Base-by-base conservation (phyloP, 2,329 filamentous ascomycete genomes). In the Colletotrichum eremochloae region DNA sequence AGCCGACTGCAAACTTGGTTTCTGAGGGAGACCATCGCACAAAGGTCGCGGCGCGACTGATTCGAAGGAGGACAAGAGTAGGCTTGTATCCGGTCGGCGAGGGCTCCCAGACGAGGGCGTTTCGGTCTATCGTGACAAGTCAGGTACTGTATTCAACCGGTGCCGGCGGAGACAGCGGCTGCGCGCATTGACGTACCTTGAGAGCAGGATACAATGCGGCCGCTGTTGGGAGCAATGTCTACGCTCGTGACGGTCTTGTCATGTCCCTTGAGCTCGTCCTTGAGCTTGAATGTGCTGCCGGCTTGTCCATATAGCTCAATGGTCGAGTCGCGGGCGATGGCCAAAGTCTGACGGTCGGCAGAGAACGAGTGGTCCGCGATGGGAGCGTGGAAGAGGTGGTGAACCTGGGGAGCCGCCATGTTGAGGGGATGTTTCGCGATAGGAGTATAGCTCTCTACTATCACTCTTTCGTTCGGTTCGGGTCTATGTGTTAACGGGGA, bases 281-380 rank as follows among this genome's bases (percentile, higher is more conserved):
- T 92, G 76, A 98, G 87, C 81, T 91, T 91, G 84, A 95, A 98
- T 75, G 91, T 89, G 79, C 86, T 90, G 80, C 93, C 94, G 68
- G 88, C 88, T 77, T 87, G 89, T 78, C 89, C 86, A 82, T 98
- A 98, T 53, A 99, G 91, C 86, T 98, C 95, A 79, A 99, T 92
- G 76, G 91, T 90, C 80, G 92, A 95, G 81, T 98, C 96, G 78
- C 94, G 93, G 75, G 96, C 94, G 70, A 99, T 95, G 70, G 96
- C 96, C 70, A 99, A 89, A 38, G 93, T 95, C 82, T 91, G 87
- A 81, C 92, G 94, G 85, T 99, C 96, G 74, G 94, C 91, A 75
- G 95, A 97, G 90, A 99, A 99, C 70, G 96, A 98, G 84, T 99
- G 96, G 87, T 99, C 96, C 76, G 94, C 94, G 80, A 99, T 98